A percentile compares a stretch with the other conserved stretches of the same genome.
phyloP scores from a whole-genome alignment of 1,284 basidiomycete genomes.

The Leccinum pachyderme region DNA sequence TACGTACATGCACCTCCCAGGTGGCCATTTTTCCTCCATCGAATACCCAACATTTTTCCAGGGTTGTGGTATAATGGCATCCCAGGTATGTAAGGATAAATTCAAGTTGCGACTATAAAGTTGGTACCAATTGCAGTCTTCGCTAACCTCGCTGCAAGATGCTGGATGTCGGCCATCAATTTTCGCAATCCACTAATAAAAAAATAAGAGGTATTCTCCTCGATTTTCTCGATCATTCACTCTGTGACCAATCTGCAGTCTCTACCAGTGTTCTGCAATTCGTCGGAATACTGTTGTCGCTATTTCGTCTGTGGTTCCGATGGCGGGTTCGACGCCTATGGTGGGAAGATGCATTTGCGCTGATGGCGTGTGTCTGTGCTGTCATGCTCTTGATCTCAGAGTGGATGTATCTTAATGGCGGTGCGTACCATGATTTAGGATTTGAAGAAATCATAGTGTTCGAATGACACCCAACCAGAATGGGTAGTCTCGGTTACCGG shows the following conservation, averaged over 20 bases:
- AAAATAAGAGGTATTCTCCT: slow-evolving; percentile 10
- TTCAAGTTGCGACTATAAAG: slow-evolving; percentile 10
- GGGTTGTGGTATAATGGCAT: slow-evolving; percentile 4
- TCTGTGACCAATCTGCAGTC: slow-evolving; percentile 7
- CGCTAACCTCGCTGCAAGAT: background rate
- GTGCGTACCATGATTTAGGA: slow-evolving; percentile 8
- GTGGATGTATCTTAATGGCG: slow-evolving; percentile 19
- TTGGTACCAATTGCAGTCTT: background rate
- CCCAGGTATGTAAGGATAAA: background rate
- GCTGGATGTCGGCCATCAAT: slow-evolving; percentile 8
- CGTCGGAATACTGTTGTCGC: slow-evolving; percentile 11
- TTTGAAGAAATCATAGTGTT: background rate
- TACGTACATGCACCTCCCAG: background rate
- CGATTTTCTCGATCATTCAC: background rate
- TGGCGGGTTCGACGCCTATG: slow-evolving; percentile 14
- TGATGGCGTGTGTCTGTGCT: slow-evolving; percentile 14
- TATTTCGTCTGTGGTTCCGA: slow-evolving; percentile 21
- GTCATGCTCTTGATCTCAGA: slow-evolving; percentile 3
- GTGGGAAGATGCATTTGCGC: slow-evolving; percentile 26
- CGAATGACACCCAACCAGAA: slow-evolving; percentile 2
- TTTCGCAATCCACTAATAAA: slow-evolving; percentile 12
- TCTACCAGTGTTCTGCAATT: slow-evolving; percentile 7
- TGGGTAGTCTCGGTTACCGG: slow-evolving; percentile 10
- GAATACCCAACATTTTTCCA: background rate
- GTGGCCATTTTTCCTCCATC: background rate